Evolutionary conservation across 208 protist genomes (phyloP).

Genomic region (Acanthamoeba healyi): DNA sequence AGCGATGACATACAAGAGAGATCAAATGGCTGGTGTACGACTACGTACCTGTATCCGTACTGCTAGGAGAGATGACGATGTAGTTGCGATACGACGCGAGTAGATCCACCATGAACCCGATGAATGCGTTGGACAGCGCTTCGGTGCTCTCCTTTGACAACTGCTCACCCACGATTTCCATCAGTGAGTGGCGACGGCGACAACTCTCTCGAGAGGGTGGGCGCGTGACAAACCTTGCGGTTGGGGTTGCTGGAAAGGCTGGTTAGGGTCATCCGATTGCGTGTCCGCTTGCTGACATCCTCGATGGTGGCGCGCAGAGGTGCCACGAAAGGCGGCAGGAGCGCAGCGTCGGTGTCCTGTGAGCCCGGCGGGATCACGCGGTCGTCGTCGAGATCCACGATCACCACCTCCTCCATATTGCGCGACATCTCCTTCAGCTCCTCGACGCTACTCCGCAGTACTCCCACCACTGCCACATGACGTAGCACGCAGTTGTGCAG

Average conservation of each 20-base stretch:
- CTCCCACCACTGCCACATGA: neutral
- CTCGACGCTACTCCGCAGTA: neutral
- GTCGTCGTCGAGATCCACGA: constrained; percentile 68
- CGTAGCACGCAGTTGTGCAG: neutral
- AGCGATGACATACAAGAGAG: neutral
- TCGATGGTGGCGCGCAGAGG: constrained; percentile 70
- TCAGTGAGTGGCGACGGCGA: too few species aligned
- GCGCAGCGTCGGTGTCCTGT: neutral
- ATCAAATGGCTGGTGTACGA: neutral
- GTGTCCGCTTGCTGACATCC: constrained; percentile 38
- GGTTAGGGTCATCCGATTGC: constrained; percentile 26
- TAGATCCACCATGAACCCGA: constrained; percentile 73
- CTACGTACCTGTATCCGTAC: too few species aligned
- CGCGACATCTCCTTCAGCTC: constrained; percentile 31
- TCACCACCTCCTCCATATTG: constrained; percentile 59
- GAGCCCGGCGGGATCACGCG: constrained; percentile 23
- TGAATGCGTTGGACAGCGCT: constrained; percentile 70
- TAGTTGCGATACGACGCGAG: constrained; percentile 63
- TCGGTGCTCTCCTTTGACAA: constrained; percentile 7
- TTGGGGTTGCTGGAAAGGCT: constrained; percentile 12
- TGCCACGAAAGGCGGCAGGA: constrained; percentile 61
- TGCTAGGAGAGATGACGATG: neutral
- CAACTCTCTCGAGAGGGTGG: neutral
- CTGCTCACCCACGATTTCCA: too few species aligned
- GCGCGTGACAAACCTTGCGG: neutral